A percentile compares a stretch with the other conserved stretches of the same genome.
phyloP scores from a whole-genome alignment of 306 rosid species.

The Fragaria iinumae region DNA sequence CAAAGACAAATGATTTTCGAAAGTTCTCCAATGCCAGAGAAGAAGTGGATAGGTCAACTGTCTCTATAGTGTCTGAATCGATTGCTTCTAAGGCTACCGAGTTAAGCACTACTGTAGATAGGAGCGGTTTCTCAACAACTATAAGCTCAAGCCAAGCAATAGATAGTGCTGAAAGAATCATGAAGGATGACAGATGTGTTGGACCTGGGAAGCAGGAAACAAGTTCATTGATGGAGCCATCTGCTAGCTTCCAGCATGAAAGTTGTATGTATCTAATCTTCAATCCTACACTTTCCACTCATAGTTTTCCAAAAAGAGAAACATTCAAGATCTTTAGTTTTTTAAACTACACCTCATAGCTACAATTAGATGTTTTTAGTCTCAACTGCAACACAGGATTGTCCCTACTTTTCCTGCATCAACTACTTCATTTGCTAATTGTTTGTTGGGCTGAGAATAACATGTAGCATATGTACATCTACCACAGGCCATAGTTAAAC shows the following conservation, averaged over 20 bases:
- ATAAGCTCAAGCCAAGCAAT: conserved; percentile 57
- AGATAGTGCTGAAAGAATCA: conserved; percentile 40
- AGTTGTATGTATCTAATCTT: conserved; percentile 35
- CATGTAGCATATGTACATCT: not conserved
- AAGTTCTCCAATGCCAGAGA: conserved; percentile 59
- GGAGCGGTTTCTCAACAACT: conserved; percentile 51
- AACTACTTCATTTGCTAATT: not conserved
- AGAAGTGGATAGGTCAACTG: conserved; percentile 61
- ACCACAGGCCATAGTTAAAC: not conserved
- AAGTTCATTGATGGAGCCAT: conserved; percentile 34
- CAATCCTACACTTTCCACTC: not conserved
- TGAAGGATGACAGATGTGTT: conserved; percentile 39
- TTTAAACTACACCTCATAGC: not conserved
- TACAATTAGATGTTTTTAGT: not conserved
- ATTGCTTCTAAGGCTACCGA: conserved; percentile 52
- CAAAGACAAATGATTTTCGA: conserved; percentile 63
- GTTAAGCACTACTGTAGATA: conserved; percentile 46
- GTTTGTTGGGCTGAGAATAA: not conserved
- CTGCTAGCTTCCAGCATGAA: conserved; percentile 37
- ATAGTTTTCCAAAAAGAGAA: not conserved
- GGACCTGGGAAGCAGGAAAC: conserved; percentile 46
- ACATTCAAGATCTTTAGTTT: not conserved
- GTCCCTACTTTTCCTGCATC: not conserved
- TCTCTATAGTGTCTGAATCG: conserved; percentile 55
- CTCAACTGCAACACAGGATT: not conserved